Evolutionary conservation across 2,329 filamentous ascomycete species (phyloP).

Genomic region (Phaeophleospora eucalypticola): DNA sequence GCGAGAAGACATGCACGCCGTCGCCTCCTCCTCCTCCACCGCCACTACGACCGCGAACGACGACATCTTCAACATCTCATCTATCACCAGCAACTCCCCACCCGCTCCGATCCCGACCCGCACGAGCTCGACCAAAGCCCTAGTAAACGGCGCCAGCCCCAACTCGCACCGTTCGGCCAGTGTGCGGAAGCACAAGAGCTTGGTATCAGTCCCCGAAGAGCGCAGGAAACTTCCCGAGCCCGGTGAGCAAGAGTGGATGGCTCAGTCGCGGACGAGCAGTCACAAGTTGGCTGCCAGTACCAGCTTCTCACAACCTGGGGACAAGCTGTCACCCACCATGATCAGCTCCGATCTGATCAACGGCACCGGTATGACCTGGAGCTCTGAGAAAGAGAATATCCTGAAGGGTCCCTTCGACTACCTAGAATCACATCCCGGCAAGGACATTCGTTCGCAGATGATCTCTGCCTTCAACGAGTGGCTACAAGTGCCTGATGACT

Average conservation of each 20-base stretch:
- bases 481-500: constrained; percentile 67
- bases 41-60: constrained; percentile 6
- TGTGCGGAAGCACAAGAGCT: constrained; percentile 22
- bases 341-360: constrained; percentile 37
- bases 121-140: constrained; percentile 62
- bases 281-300: constrained; percentile 24
- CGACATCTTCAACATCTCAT: constrained; percentile 4
- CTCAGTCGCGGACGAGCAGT: constrained; percentile 11
- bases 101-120: constrained; percentile 59
- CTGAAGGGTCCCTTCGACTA: constrained; percentile 78
- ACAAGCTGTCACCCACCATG: constrained; percentile 14
- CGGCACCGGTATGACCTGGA: constrained; percentile 55
- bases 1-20: constrained; percentile 10
- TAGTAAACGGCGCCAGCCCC: constrained; percentile 29
- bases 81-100: too few species aligned
- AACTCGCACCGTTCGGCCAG: constrained; percentile 9
- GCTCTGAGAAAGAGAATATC: constrained; percentile 69
- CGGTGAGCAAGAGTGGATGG: constrained; percentile 30
- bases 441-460: constrained; percentile 76
- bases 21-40: constrained; percentile 4
- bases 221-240: constrained; percentile 19
- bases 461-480: constrained; percentile 78
- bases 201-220: constrained; percentile 22
- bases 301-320: constrained; percentile 13
- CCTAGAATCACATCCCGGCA: constrained; percentile 71